Evolutionary conservation across 106 monocot genomes (phyloP).

Genomic region (Posidonia australis): DNA sequence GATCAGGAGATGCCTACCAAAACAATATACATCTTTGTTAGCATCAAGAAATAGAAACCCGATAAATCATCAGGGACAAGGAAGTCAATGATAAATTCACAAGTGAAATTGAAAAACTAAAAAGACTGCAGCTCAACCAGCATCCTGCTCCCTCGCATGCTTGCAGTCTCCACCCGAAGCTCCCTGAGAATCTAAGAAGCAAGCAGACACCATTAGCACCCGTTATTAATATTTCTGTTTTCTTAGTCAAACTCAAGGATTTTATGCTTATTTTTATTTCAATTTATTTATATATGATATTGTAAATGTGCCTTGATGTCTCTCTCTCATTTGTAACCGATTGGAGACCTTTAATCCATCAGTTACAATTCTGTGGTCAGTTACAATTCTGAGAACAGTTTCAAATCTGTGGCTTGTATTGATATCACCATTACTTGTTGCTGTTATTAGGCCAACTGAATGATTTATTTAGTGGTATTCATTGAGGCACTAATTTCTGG

Average conservation of each 20-base stretch:
- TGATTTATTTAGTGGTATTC: too few relatives aligned
- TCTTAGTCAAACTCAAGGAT: too few relatives aligned
- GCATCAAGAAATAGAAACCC: neutral
- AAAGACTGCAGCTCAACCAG: slow-evolving; percentile 24
- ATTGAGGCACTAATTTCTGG: too few relatives aligned
- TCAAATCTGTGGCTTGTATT: too few relatives aligned
- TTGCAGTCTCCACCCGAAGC: slow-evolving; percentile 54
- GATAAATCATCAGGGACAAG: neutral
- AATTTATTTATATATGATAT: too few relatives aligned
- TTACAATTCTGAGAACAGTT: too few relatives aligned
- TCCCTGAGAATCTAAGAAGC: slow-evolving; percentile 40
- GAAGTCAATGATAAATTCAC: neutral
- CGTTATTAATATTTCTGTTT: too few relatives aligned
- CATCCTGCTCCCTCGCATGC: slow-evolving; percentile 61
- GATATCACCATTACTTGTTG: too few relatives aligned
- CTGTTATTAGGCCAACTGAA: too few relatives aligned
- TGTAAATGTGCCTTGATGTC: neutral
- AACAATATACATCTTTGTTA: neutral
- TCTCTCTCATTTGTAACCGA: neutral
- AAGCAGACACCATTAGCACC: neutral
- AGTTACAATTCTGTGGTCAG: too few relatives aligned
- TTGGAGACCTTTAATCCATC: neutral
- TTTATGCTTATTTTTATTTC: too few relatives aligned
- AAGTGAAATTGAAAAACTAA: neutral
- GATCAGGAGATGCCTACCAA: slow-evolving; percentile 81